These are phyloP conservation scores for Suillus spraguei DNA, from an alignment of 768 basidiomycete species.

Conservation along the genomic window DNA sequence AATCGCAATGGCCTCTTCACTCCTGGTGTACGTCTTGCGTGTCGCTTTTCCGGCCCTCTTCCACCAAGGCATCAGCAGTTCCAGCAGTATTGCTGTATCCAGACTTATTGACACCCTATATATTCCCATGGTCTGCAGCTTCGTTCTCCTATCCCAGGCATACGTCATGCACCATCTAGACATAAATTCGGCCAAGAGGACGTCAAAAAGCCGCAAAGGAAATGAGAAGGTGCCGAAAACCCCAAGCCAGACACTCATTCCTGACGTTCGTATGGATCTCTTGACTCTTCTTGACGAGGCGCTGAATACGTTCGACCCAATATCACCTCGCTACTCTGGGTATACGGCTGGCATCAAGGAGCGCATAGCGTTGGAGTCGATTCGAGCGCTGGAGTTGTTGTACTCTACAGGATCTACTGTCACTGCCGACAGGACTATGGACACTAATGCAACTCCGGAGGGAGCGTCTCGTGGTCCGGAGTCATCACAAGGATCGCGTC, in stretches of 20 bases:
- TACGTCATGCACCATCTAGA: background rate
- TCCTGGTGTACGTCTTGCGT: conserved; percentile 26
- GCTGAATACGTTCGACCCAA: conserved; percentile 21
- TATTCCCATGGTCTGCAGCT: conserved; percentile 20
- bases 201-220: conserved; percentile 2
- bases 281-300: conserved; percentile 27
- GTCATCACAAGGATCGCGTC: background rate
- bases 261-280: conserved; percentile 25
- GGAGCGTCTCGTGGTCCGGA: background rate
- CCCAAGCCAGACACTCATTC: background rate
- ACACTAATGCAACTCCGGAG: conserved; percentile 1
- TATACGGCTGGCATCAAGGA: conserved; percentile 15
- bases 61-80: conserved; percentile 5
- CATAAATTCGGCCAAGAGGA: background rate
- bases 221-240: conserved; percentile 3
- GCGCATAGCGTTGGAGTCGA: conserved; percentile 30
- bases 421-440: background rate
- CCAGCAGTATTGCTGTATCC: conserved; percentile 20
- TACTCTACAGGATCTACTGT: conserved; percentile 10
- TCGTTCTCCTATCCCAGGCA: background rate
- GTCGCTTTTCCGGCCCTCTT: conserved; percentile 23
- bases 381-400: conserved; percentile 29
- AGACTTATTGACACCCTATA: conserved; percentile 24
- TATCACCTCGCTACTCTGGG: conserved; percentile 5
- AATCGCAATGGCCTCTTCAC: conserved; percentile 25